A percentile compares a stretch with the other conserved stretches of the same genome.
phyloP scores from a whole-genome alignment of 1,284 basidiomycete genomes.

The Ustilago hordei region DNA sequence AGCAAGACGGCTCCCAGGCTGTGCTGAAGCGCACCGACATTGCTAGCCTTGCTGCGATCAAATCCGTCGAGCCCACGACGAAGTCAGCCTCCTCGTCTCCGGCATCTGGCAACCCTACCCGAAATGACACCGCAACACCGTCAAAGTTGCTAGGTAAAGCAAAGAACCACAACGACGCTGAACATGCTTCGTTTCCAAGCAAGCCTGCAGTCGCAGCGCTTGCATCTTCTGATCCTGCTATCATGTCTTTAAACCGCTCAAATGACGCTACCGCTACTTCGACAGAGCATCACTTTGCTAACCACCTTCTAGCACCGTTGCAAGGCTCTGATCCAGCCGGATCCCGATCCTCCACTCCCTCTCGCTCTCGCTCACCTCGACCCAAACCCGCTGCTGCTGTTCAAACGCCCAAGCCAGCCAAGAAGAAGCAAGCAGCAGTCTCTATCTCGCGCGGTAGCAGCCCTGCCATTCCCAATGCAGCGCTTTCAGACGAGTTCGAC shows the following conservation, averaged over 20 bases:
- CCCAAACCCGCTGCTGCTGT: constrained; percentile 32
- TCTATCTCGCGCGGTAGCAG: constrained; percentile 24
- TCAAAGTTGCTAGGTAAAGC: constrained; percentile 16
- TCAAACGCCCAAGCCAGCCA: constrained; percentile 23
- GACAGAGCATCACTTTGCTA: constrained; percentile 9
- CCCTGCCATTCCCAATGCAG: constrained; percentile 31
- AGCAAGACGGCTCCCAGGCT: constrained; percentile 37
- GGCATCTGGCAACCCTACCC: not conserved
- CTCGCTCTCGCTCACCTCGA: constrained; percentile 46
- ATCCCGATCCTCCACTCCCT: constrained; percentile 40
- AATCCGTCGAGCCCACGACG: constrained; percentile 7
- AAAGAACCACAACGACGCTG: constrained; percentile 15
- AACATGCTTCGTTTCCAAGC: constrained; percentile 1
- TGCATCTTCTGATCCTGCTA: constrained; percentile 28
- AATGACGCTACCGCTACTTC: not conserved
- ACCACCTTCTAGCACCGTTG: constrained; percentile 16
- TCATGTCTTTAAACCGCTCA: constrained; percentile 26
- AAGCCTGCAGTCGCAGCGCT: constrained; percentile 9
- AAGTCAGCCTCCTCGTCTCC: constrained; percentile 5
- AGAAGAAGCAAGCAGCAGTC: constrained; percentile 24
- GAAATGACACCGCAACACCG: constrained; percentile 12
- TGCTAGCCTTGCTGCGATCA: constrained; percentile 35
- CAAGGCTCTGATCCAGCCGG: constrained; percentile 20
- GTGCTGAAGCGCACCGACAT: constrained; percentile 41
- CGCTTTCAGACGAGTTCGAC: constrained; percentile 44